These are phyloP conservation scores for Sapria himalayana DNA, from an alignment of 345 rosid genomes.

Conservation along the genomic window DNA sequence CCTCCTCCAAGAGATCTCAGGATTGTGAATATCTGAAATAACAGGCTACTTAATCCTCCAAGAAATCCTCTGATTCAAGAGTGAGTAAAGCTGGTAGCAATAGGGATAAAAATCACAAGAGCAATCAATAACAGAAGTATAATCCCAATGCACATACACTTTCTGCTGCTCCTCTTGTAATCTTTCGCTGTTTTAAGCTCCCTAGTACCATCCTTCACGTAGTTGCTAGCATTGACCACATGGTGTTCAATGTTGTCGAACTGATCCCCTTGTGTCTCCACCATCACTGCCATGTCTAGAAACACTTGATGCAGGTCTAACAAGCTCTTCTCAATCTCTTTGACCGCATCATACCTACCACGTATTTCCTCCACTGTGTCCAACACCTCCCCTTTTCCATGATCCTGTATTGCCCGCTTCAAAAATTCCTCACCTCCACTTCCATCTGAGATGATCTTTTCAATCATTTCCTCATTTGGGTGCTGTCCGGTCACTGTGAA, in stretches of 20 bases:
- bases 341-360: constrained; percentile 68
- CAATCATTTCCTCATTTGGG: constrained; percentile 67
- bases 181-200: constrained; percentile 51
- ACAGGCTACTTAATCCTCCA: too few species aligned
- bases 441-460: constrained; percentile 52
- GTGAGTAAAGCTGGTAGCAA: constrained; percentile 49
- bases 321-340: constrained; percentile 84
- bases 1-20: too few species aligned
- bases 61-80: constrained; percentile 21
- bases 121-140: constrained; percentile 46
- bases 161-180: constrained; percentile 59
- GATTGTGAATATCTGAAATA: too few species aligned
- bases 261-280: constrained; percentile 80
- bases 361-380: constrained; percentile 91
- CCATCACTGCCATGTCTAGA: constrained; percentile 91
- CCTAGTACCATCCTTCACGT: constrained; percentile 59
- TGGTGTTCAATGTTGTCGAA: constrained; percentile 90
- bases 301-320: constrained; percentile 90
- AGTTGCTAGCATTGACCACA: constrained; percentile 58
- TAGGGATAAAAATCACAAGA: constrained; percentile 49
- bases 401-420: constrained; percentile 59
- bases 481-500: constrained; percentile 77
- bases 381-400: constrained; percentile 73
- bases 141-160: constrained; percentile 55
- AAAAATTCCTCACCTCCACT: constrained; percentile 59